Conservation (phyloP, 495 filamentous ascomycete genomes). For the Cenococcum geophilum region DNA sequence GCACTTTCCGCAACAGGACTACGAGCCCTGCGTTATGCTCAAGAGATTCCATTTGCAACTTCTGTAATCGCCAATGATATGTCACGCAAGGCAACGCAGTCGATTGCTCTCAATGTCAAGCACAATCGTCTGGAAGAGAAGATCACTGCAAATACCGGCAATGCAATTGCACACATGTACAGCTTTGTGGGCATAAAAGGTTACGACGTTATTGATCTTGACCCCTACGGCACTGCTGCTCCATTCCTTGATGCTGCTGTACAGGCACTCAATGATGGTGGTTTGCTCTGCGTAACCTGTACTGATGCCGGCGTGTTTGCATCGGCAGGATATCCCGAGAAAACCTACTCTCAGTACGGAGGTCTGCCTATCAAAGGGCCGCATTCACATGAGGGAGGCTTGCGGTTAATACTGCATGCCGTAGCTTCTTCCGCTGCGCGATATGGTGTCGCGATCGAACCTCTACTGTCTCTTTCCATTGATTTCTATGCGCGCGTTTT, state of each 20-base stretch:
- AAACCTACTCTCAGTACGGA: conserved; percentile 85
- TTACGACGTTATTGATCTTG: conserved; percentile 95
- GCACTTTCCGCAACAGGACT: conserved; percentile 92
- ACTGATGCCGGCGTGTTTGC: conserved; percentile 94
- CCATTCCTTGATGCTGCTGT: conserved; percentile 88
- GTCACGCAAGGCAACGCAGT: conserved; percentile 64
- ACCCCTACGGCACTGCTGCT: conserved; percentile 88
- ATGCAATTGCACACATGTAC: conserved; percentile 92
- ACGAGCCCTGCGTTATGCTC: conserved; percentile 83
- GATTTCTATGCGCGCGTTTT: conserved; percentile 95
- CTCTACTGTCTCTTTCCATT: conserved; percentile 83
- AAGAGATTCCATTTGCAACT: conserved; percentile 78
- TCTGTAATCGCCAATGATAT: conserved; percentile 86
- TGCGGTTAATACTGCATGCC: conserved; percentile 75
- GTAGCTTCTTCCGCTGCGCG: conserved; percentile 71
- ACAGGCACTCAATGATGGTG: conserved; percentile 75
- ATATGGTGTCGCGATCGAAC: conserved; percentile 89
- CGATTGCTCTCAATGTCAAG: conserved; percentile 74
- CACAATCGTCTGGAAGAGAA: conserved; percentile 69
- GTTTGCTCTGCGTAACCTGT: conserved; percentile 90
- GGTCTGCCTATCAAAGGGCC: conserved; percentile 76
- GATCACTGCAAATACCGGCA: conserved; percentile 65
- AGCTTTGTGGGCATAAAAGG: conserved; percentile 35
- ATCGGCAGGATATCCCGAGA: conserved; percentile 86
- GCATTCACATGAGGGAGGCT: conserved; percentile 81